A percentile compares a stretch with the other conserved stretches of the same genome.
These are phyloP conservation scores for Penicillium cinerascens DNA, from an alignment of 495 filamentous ascomycete species.

Conservation along the genomic window DNA sequence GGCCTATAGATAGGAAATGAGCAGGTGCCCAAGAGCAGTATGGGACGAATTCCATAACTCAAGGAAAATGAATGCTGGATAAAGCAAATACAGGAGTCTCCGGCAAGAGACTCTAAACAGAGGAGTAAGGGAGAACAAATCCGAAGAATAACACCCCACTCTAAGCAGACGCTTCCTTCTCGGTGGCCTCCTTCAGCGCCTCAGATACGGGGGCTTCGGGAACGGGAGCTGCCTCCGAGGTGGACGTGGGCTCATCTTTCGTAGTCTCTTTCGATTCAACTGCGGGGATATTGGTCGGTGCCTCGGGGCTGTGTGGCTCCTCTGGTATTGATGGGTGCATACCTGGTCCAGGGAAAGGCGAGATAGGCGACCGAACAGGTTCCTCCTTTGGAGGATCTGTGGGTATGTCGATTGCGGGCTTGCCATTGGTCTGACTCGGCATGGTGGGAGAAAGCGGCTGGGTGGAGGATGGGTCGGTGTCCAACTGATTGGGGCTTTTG, in stretches of 20 bases:
- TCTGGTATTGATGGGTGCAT: conserved; percentile 41
- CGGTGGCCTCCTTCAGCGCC: neutral
- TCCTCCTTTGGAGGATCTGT: conserved; percentile 23
- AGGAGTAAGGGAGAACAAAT: neutral
- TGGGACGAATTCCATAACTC: neutral
- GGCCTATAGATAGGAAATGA: neutral
- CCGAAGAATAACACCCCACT: neutral
- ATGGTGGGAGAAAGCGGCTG: conserved; percentile 27
- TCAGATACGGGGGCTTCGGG: neutral
- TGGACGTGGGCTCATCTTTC: neutral
- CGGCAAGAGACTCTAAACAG: neutral
- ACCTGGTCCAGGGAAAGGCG: conserved; percentile 32
- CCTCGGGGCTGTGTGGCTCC: conserved; percentile 36
- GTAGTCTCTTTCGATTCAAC: neutral
- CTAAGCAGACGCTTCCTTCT: conserved; percentile 10
- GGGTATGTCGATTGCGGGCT: conserved; percentile 26
- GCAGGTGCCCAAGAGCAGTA: neutral
- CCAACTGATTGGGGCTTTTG: conserved; percentile 49
- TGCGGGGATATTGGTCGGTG: conserved; percentile 4
- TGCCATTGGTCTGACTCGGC: conserved; percentile 17
- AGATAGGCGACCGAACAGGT: conserved; percentile 26
- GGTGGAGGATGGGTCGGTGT: conserved; percentile 25
- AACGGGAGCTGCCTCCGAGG: neutral
- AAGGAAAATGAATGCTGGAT: neutral
- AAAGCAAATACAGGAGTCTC: conserved; percentile 1